phyloP scores from a whole-genome alignment of 2,329 filamentous ascomycete species.

The Orbilia blumenaviensis region DNA sequence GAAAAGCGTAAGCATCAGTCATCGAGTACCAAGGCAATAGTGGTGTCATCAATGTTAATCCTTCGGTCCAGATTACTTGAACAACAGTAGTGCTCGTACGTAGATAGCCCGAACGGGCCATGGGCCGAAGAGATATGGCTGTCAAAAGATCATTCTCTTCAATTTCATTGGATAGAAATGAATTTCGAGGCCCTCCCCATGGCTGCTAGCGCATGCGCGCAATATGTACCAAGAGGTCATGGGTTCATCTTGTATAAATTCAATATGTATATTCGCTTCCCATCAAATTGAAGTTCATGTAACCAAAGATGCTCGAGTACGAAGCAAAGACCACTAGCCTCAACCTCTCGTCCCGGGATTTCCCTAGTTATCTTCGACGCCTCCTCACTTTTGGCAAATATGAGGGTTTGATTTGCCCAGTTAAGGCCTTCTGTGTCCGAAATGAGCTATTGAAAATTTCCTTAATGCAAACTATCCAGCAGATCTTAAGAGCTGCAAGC shows the following conservation, averaged over 20 bases:
- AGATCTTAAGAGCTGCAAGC: slow-evolving; percentile 16
- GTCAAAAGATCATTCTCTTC: slow-evolving; percentile 16
- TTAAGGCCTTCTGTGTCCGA: slow-evolving; percentile 44
- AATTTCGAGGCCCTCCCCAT: neutral
- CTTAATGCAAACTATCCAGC: slow-evolving; percentile 23
- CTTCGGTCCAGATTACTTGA: slow-evolving; percentile 44
- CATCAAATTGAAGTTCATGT: slow-evolving; percentile 12
- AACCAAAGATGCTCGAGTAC: neutral
- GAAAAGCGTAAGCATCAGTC: slow-evolving; percentile 36
- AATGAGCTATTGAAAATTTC: slow-evolving; percentile 36
- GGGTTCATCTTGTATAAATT: slow-evolving; percentile 12
- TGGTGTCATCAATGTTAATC: slow-evolving; percentile 49
- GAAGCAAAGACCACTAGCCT: neutral
- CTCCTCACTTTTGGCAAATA: slow-evolving; percentile 53
- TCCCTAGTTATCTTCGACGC: neutral
- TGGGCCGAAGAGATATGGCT: slow-evolving; percentile 36
- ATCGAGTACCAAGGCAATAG: slow-evolving; percentile 22
- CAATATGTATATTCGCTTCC: slow-evolving; percentile 18
- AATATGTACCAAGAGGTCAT: slow-evolving; percentile 6
- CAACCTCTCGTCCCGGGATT: slow-evolving; percentile 14
- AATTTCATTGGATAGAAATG: slow-evolving; percentile 19
- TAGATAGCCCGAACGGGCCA: slow-evolving; percentile 45
- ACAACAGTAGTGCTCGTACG: slow-evolving; percentile 45
- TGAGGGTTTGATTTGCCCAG: slow-evolving; percentile 41
- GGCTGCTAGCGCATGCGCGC: slow-evolving; percentile 29